Percentiles rank a stretch among this genome's conserved stretches.
Evolutionary conservation across 1,284 basidiomycete genomes (phyloP).

Genomic region (Leccinum solheimii): DNA sequence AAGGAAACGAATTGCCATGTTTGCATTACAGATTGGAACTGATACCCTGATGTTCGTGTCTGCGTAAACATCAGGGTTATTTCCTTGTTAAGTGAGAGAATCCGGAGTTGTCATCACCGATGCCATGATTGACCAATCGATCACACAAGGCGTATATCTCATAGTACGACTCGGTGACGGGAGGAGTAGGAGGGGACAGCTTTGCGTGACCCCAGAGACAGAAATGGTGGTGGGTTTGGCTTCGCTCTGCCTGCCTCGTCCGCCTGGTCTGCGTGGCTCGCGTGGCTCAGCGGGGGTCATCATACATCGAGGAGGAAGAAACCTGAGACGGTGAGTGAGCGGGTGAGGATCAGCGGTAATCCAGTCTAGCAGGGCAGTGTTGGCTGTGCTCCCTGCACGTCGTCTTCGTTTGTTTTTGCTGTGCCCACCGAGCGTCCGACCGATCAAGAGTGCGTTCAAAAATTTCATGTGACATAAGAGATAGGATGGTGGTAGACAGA

Average conservation of each 20-base stretch:
- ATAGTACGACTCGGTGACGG: not conserved
- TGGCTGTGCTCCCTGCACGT: not conserved
- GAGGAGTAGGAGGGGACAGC: not conserved
- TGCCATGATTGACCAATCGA: not conserved
- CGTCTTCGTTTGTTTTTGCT: not conserved
- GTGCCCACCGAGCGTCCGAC: not conserved
- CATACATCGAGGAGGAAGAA: not conserved
- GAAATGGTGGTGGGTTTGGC: not conserved
- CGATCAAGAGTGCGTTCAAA: not conserved
- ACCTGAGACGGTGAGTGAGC: not conserved
- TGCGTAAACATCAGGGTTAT: not conserved
- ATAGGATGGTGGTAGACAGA: not conserved
- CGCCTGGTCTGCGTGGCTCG: not conserved
- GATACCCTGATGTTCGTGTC: not conserved
- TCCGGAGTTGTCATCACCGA: not conserved
- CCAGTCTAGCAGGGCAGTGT: not conserved
- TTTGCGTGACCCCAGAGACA: not conserved
- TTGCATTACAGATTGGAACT: not conserved
- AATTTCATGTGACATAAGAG: not conserved
- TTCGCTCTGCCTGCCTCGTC: not conserved
- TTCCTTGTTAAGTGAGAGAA: not conserved
- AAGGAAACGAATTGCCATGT: not conserved
- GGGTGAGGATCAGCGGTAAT: not conserved
- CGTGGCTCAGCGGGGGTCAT: not conserved
- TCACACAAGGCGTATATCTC: not conserved